A percentile compares a stretch with the other conserved stretches of the same genome.
Evolutionary conservation across 2,329 filamentous ascomycete species (phyloP).

Genomic region (Colletotrichum truncatum): DNA sequence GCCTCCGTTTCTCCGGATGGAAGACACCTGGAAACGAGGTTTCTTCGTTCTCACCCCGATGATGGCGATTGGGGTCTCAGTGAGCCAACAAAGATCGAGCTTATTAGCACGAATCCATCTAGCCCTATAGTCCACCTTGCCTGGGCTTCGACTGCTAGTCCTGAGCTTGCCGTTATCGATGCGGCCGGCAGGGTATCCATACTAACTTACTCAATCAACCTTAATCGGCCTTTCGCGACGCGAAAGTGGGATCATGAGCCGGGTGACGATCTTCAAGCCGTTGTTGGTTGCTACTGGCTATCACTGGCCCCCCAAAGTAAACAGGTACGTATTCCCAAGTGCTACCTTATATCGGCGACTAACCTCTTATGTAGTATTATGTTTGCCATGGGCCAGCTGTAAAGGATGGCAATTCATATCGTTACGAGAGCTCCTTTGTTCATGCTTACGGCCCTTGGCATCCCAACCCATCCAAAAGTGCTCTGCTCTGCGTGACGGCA

Average conservation of each 20-base stretch:
- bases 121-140: conserved; percentile 80
- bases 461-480: conserved; percentile 74
- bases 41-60: conserved; percentile 73
- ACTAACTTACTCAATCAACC: conserved; percentile 73
- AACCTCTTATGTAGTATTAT: conserved; percentile 44
- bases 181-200: conserved; percentile 80
- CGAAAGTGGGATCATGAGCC: conserved; percentile 73
- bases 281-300: conserved; percentile 91
- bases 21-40: conserved; percentile 74
- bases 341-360: conserved; percentile 7
- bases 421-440: conserved; percentile 73
- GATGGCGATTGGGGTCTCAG: conserved; percentile 81
- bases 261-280: conserved; percentile 76
- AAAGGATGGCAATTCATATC: conserved; percentile 71
- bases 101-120: conserved; percentile 69
- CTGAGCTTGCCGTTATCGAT: conserved; percentile 87
- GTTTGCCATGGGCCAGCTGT: conserved; percentile 68
- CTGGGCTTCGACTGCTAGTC: conserved; percentile 78
- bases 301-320: conserved; percentile 60
- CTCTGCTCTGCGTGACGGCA: conserved; percentile 79
- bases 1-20: conserved; percentile 82
- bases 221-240: conserved; percentile 76
- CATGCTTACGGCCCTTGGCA: conserved; percentile 78
- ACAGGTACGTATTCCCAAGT: conserved; percentile 42
- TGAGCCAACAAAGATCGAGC: conserved; percentile 71